Conservation (phyloP, 164 flowering plant genomes). For the Santalum album region DNA sequence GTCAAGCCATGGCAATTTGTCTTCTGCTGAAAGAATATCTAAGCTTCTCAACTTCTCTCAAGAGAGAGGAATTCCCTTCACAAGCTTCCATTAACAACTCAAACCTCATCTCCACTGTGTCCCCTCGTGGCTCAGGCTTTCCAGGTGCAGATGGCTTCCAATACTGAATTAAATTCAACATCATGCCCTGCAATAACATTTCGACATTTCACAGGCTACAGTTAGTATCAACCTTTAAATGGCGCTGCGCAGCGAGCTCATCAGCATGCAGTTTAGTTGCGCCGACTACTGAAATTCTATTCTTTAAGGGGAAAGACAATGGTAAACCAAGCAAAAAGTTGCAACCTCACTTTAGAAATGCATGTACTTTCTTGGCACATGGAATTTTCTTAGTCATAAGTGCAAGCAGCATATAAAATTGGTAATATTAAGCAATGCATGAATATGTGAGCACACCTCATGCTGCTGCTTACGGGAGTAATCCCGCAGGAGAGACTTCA, state of each 20-base stretch:
- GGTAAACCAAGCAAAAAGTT: too few species aligned
- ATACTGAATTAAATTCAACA: conserved; percentile 48
- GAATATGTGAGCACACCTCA: conserved; percentile 52
- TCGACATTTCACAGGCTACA: too few species aligned
- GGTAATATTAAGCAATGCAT: too few species aligned
- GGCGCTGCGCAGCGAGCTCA: too few species aligned
- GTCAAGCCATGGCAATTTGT: background rate
- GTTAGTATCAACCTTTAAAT: too few species aligned
- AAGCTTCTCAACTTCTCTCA: conserved; percentile 46
- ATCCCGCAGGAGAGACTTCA: conserved; percentile 68
- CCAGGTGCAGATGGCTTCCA: conserved; percentile 11
- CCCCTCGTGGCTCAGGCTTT: conserved; percentile 8
- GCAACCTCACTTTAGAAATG: too few species aligned
- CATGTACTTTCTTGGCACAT: too few species aligned
- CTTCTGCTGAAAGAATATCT: conserved; percentile 12
- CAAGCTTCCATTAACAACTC: conserved; percentile 50
- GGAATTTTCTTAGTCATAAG: too few species aligned
- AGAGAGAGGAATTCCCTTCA: conserved; percentile 52
- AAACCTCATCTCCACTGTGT: conserved; percentile 35
- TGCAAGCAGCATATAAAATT: too few species aligned
- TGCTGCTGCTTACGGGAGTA: conserved; percentile 51
- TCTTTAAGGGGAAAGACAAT: too few species aligned
- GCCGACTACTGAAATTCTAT: too few species aligned
- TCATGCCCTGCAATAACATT: conserved; percentile 47
- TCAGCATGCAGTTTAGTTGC: too few species aligned